phyloP scores from a whole-genome alignment of 441 rosid genomes.

The Eugenia klotzschiana region DNA sequence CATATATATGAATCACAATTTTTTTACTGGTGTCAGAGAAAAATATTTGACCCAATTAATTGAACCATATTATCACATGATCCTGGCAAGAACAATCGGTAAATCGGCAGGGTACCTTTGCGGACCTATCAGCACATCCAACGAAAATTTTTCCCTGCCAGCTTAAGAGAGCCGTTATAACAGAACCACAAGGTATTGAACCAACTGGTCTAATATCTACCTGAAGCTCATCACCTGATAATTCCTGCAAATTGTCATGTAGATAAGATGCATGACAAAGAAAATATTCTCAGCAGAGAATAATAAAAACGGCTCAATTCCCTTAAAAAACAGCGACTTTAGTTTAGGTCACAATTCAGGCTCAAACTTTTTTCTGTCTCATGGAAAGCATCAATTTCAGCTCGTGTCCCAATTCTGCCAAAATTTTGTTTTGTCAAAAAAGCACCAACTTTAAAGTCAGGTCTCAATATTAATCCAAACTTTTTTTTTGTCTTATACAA shows the following conservation, averaged over 20 bases:
- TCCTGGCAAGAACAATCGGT: background rate
- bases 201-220: slow-evolving; percentile 40
- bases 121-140: slow-evolving; percentile 48
- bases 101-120: slow-evolving; percentile 29
- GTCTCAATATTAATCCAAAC: background rate
- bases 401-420: background rate
- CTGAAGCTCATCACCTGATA: slow-evolving; percentile 52
- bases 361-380: background rate
- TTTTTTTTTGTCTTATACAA: background rate
- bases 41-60: background rate
- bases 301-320: background rate
- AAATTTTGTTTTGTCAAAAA: background rate
- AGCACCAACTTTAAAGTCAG: background rate
- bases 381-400: background rate
- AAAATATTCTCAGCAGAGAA: background rate
- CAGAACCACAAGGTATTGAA: slow-evolving; percentile 50
- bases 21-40: background rate
- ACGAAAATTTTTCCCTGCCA: slow-evolving; percentile 74
- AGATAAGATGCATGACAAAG: background rate
- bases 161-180: slow-evolving; percentile 46
- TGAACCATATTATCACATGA: background rate
- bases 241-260: slow-evolving; percentile 28
- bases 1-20: background rate
- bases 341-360: background rate
- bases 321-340: background rate